Base-by-base conservation (phyloP, 805 yeast species). In the Candida sonorensis region DNA sequence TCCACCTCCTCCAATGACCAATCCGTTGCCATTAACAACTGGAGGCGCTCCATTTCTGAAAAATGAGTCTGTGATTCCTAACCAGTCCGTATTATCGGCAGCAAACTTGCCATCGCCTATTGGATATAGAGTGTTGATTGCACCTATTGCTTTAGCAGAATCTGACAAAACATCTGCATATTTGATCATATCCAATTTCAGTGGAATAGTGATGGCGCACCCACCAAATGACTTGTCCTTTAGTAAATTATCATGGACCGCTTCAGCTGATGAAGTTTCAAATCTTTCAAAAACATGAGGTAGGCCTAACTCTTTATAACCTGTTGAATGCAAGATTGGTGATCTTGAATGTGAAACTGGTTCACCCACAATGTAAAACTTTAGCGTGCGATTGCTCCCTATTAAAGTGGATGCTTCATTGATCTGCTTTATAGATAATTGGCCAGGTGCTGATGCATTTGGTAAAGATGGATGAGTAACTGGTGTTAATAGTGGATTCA, bases 71-170 rank as follows among this genome's bases (percentile, higher is more conserved):
- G 64, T 66, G 44, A 92, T 83, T 9, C 98, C 99, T 29, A 76
- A 61, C 95, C 95, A 92, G 56, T 92, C 99, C 26, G 99, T 92
- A 62, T 92, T 92, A 47, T 84, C 90, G 42, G 97, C 98, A 31
- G 57, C 57, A 36, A 79, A 72, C 30, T 57, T 55, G 17, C 62
- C 63, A 33, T 65, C 60, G 6, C 68, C 77, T 10, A 63, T 61
- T 22, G 81, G 82, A 23, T 69, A 67, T 30, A 92, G 71, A 0
- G 99, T 92, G 61, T 92, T 92, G 34, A 92, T 87, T 14, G 98
- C 97, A 26, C 97, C 97, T 46, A 92, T 85, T n/a, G 57, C 45
- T 41, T 67, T 55, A 11, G 94, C 97, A 12, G 94, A 75, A n/a
- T 73, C 80, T 7, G 86, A 71, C 26, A 90, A 62, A 38, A 72